Base-by-base conservation (phyloP, 345 rosid genomes). In the Euphorbia peplus region DNA sequence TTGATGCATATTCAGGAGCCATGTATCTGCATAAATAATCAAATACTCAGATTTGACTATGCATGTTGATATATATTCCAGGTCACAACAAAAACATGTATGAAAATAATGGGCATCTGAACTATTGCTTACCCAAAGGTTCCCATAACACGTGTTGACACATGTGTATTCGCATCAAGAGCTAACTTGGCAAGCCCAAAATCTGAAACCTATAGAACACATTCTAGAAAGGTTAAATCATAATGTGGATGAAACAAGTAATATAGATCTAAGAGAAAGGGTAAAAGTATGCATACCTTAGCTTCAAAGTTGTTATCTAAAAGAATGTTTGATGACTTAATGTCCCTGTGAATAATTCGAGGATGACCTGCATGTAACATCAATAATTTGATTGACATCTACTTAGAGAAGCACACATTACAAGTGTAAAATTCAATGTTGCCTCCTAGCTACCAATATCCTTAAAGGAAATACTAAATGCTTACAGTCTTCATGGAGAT, bases 1-100 rank as follows among this genome's bases (percentile, higher is more conserved):
- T 93, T 70, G 92, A 81, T 81, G 96, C 99, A 85, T 93, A 93
- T 78, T 93, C 99, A 66, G 96, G 98, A 77, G 99, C 99, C 93
- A 93, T 79, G 76, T 93, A 93, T 74, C 99, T 93, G 86, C 61
- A 75, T 56, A 44, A 67, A 69, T 57, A 76, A 30, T 8, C 7
- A 58, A 60, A 71, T 3, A 42, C 69, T 55, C 39, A 61, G 63
- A 54, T 71, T 50, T 41, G 63, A 8, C 29, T 58, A 47, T 55
- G 11, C 46, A 55, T 5, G 50, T 28, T 8, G 21, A 48, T 13
- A 37, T 60, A 52, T 14, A 18, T 28, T 64, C 39, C 24, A 6
- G 8, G 8, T 19, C 30, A 0, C 1, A n/a, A 21, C 32, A 1
- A n/a, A 50, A 50, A 50, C 1, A 4, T 14, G 56, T 5, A 22